A percentile compares a stretch with the other conserved stretches of the same genome.
phyloP scores from a whole-genome alignment of 768 basidiomycete genomes.

The Hypholoma sublateritium region DNA sequence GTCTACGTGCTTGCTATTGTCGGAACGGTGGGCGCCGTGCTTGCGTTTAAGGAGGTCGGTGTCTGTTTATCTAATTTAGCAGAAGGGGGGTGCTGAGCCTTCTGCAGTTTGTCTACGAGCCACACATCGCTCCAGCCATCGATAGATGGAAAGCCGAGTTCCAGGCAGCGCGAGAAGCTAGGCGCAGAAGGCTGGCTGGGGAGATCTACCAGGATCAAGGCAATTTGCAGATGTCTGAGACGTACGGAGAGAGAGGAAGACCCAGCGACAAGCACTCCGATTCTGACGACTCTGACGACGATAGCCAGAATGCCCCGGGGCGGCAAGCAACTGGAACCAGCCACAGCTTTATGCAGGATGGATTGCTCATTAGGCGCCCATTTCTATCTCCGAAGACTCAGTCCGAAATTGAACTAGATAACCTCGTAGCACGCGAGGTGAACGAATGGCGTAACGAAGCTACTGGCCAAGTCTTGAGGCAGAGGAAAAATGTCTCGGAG shows the following conservation, averaged over 20 bases:
- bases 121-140: constrained; percentile 62
- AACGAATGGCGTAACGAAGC: constrained; percentile 52
- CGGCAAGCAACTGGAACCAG: constrained; percentile 3
- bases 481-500: constrained; percentile 29
- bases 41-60: constrained; percentile 59
- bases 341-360: constrained; percentile 11
- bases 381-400: constrained; percentile 7
- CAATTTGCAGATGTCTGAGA: constrained; percentile 19
- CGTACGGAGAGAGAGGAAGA: constrained; percentile 15
- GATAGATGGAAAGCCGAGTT: constrained; percentile 47
- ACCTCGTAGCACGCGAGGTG: constrained; percentile 49
- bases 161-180: constrained; percentile 21
- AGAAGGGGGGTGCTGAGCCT: neutral
- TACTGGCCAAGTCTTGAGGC: constrained; percentile 30
- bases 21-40: constrained; percentile 45
- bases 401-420: constrained; percentile 45
- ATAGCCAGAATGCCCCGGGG: constrained; percentile 19
- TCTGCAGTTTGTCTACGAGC: constrained; percentile 64
- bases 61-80: neutral
- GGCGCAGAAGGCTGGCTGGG: constrained; percentile 14
- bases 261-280: constrained; percentile 15
- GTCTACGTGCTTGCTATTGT: constrained; percentile 54
- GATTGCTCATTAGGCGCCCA: constrained; percentile 14
- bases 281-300: constrained; percentile 15
- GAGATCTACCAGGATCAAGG: constrained; percentile 9